Evolutionary conservation across 192 early-diverging fungal species (phyloP).

Genomic region (Borealophlyctis nickersoniae): DNA sequence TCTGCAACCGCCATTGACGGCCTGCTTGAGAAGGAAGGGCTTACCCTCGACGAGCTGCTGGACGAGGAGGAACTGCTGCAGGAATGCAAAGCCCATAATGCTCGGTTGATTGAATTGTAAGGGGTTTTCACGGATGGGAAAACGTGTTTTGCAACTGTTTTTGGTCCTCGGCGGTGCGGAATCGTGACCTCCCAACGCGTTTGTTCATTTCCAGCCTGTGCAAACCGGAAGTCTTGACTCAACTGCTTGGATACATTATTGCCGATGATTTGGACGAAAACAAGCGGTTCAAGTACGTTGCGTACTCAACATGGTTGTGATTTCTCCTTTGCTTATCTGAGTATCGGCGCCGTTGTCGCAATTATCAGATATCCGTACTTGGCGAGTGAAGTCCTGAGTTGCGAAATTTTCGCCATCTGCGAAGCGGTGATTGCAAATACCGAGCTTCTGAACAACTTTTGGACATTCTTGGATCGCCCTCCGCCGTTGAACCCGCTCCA

Average conservation of each 20-base stretch:
- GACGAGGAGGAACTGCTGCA: slow-evolving; percentile 91
- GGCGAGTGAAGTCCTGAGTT: slow-evolving; percentile 73
- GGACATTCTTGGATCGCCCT: slow-evolving; percentile 77
- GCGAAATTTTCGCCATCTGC: slow-evolving; percentile 74
- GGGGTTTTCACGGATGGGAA: slow-evolving; percentile 9
- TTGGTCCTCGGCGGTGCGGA: not conserved
- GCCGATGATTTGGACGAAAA: slow-evolving; percentile 79
- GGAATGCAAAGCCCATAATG: slow-evolving; percentile 90
- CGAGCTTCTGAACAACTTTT: slow-evolving; percentile 77
- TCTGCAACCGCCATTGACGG: slow-evolving; percentile 87
- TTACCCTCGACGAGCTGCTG: slow-evolving; percentile 86
- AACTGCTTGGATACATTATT: slow-evolving; percentile 80
- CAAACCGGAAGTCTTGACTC: slow-evolving; percentile 68
- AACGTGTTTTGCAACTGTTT: too few species aligned
- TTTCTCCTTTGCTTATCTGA: not conserved
- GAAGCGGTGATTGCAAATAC: slow-evolving; percentile 70
- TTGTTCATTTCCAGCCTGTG: slow-evolving; percentile 55
- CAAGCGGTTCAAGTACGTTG: slow-evolving; percentile 73
- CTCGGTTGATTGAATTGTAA: slow-evolving; percentile 85
- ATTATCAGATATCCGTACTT: slow-evolving; percentile 74
- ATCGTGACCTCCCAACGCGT: not conserved
- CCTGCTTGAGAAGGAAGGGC: slow-evolving; percentile 85
- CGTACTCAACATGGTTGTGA: too few species aligned
- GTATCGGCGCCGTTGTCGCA: not conserved
- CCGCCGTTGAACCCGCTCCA: slow-evolving; percentile 74